These are phyloP conservation scores for Microsporum ferrugineum DNA, from an alignment of 2,329 filamentous ascomycete species.

Conservation along the genomic window DNA sequence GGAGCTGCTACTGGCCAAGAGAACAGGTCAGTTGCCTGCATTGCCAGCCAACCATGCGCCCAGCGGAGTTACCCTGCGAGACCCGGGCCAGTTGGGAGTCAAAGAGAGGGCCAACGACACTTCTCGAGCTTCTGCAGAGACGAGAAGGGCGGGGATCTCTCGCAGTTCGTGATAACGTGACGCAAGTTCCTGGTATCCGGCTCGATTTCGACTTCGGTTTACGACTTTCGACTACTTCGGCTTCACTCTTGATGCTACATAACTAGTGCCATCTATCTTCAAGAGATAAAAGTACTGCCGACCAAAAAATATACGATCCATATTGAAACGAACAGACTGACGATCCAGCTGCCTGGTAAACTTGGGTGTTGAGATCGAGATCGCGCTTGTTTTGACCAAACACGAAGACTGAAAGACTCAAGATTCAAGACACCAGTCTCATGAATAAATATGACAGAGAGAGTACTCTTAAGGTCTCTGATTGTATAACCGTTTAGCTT, in stretches of 20 bases:
- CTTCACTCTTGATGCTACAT: not conserved
- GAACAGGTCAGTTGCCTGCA: not conserved
- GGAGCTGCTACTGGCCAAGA: not conserved
- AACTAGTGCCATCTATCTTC: not conserved
- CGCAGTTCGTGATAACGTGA: slow-evolving; percentile 4
- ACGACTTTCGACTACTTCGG: not conserved
- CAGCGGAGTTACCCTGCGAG: not conserved
- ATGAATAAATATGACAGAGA: not conserved
- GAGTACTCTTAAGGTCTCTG: not conserved
- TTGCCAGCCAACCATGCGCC: slow-evolving; percentile 1
- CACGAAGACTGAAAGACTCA: not conserved
- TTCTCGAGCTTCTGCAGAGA: not conserved
- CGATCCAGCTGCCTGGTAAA: not conserved
- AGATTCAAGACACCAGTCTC: not conserved
- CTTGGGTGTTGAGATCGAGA: not conserved
- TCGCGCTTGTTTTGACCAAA: not conserved
- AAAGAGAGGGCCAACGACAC: not conserved
- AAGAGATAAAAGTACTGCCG: not conserved
- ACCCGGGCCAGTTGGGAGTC: not conserved
- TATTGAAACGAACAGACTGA: not conserved
- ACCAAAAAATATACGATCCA: not conserved
- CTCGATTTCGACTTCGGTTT: not conserved
- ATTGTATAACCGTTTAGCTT: not conserved
- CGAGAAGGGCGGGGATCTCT: slow-evolving; percentile 1
- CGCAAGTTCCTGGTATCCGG: not conserved